Percentiles rank a stretch among this genome's conserved stretches.
Conservation (phyloP, 345 rosid species). For the Pistacia atlantica region DNA sequence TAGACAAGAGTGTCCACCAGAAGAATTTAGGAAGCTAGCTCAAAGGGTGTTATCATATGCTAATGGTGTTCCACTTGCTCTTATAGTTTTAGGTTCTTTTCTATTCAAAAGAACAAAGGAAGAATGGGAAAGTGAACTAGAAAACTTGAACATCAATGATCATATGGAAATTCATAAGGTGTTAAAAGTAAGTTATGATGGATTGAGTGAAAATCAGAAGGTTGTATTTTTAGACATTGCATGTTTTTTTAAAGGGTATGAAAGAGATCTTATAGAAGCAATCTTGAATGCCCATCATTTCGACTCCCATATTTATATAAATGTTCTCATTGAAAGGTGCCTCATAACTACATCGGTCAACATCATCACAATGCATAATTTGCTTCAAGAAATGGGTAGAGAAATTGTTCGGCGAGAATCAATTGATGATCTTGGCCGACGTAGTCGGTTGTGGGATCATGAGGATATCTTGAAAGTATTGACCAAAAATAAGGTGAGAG, state of each 20-base stretch:
- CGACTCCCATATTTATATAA: neutral
- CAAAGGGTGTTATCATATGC: neutral
- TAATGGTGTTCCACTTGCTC: constrained; percentile 27
- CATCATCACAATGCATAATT: constrained; percentile 37
- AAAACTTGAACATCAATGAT: neutral
- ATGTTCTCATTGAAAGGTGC: constrained; percentile 30
- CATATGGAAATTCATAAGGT: neutral
- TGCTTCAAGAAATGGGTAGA: neutral
- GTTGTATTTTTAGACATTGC: too few relatives aligned
- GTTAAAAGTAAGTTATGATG: too few relatives aligned
- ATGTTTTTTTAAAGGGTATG: too few relatives aligned
- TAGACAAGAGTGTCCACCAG: neutral
- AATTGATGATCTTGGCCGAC: too few relatives aligned
- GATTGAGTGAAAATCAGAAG: too few relatives aligned
- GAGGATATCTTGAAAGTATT: too few relatives aligned
- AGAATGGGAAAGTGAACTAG: constrained; percentile 15
- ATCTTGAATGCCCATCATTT: constrained; percentile 22
- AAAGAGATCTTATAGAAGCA: neutral
- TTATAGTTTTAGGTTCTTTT: constrained; percentile 20
- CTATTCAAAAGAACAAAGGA: neutral
- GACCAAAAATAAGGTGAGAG: too few relatives aligned
- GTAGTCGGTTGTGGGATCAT: too few relatives aligned
- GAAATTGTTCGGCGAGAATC: too few relatives aligned
- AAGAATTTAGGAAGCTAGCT: neutral
- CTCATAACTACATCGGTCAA: constrained; percentile 19